Conservation (phyloP, 2,329 filamentous ascomycete species). For the Talaromyces islandicus region DNA sequence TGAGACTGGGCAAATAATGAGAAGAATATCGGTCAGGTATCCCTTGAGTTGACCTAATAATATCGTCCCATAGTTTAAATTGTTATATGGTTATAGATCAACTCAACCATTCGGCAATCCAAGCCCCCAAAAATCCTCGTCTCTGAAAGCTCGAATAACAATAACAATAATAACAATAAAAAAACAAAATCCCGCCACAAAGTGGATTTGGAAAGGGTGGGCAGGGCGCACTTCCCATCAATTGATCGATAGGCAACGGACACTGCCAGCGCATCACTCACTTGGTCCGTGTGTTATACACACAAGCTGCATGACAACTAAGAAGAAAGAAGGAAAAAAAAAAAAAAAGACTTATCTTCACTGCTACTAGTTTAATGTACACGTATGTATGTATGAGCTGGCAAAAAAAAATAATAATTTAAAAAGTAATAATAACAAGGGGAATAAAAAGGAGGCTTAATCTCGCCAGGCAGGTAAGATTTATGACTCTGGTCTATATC, state of each 20-base stretch:
- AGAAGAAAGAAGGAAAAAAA: neutral
- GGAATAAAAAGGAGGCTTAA: neutral
- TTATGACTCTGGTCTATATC: no score
- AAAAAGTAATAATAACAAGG: neutral
- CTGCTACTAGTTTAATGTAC: neutral
- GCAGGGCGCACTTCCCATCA: neutral
- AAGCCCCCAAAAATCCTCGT: no score
- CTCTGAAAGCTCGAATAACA: no score
- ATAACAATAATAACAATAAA: no score
- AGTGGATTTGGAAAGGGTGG: neutral
- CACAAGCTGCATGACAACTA: neutral
- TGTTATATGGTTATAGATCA: no score
- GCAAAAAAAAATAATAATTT: neutral
- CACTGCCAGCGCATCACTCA: slow-evolving; percentile 19
- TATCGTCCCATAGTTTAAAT: no score
- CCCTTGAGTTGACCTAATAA: no score
- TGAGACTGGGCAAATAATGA: neutral
- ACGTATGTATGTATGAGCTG: neutral
- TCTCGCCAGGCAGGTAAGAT: neutral
- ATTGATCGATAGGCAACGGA: slow-evolving; percentile 11
- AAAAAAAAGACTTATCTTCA: neutral
- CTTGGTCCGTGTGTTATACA: slow-evolving; percentile 14
- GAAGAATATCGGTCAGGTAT: neutral
- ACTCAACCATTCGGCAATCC: no score
- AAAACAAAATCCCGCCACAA: neutral